These are phyloP conservation scores for Golubevia pallescens DNA, from an alignment of 1,284 basidiomycete species.

Conservation along the genomic window DNA sequence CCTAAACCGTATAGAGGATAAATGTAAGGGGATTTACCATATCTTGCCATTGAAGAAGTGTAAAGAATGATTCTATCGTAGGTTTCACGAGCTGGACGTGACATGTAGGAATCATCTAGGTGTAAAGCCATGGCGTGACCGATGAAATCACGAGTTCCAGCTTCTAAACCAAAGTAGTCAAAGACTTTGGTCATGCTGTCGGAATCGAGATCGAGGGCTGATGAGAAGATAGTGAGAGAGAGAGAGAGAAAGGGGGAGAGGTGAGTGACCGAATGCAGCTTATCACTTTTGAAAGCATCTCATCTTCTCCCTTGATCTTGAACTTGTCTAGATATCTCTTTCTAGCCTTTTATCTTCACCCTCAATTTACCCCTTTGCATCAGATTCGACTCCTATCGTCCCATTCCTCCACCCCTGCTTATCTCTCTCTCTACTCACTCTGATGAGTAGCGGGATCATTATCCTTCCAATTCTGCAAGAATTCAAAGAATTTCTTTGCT, in stretches of 20 bases:
- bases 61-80: slow-evolving; percentile 97
- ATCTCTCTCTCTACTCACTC: slow-evolving; percentile 15
- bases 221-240: slow-evolving; percentile 1
- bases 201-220: slow-evolving; percentile 48
- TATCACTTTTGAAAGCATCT: background rate
- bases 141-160: slow-evolving; percentile 98
- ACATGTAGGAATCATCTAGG: slow-evolving; percentile 95
- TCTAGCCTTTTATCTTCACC: background rate
- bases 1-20: slow-evolving; percentile 99
- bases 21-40: slow-evolving; percentile 99
- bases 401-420: no score
- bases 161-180: slow-evolving; percentile 94
- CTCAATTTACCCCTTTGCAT: no score
- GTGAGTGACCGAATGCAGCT: slow-evolving; percentile 5
- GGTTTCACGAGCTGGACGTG: slow-evolving; percentile 84
- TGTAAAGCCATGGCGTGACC: slow-evolving; percentile 99
- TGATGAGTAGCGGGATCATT: slow-evolving; percentile 93
- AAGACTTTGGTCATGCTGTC: slow-evolving; percentile 72
- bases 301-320: background rate
- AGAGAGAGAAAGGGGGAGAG: background rate
- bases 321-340: background rate
- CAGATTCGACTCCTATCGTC: no score
- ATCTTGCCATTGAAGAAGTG: slow-evolving; percentile 97
- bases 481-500: slow-evolving; percentile 99
- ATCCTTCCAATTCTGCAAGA: slow-evolving; percentile 93